Evolutionary conservation across 352 stramenopile species (phyloP).

Genomic region (Thalassiosira livingstoniorum): DNA sequence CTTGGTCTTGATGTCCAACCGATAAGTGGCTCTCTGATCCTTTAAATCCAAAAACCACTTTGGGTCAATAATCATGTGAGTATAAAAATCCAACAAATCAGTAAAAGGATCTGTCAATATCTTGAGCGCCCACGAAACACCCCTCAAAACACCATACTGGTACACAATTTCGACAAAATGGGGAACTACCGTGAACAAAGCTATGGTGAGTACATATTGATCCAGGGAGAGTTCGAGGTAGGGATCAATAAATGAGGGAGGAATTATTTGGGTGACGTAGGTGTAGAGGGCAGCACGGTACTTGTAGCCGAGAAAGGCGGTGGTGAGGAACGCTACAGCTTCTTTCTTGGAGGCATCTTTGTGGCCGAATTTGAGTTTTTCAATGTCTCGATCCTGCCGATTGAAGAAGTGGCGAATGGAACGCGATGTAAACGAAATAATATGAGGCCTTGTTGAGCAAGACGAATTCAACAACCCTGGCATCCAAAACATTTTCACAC

Average conservation of each 20-base stretch:
- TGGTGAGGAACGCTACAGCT: slow-evolving; percentile 50
- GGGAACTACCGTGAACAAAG: slow-evolving; percentile 59
- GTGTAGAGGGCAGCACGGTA: slow-evolving; percentile 41
- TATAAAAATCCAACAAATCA: slow-evolving; percentile 68
- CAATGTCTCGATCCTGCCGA: slow-evolving; percentile 60
- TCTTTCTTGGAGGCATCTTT: slow-evolving; percentile 67
- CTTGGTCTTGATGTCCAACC: slow-evolving; percentile 62
- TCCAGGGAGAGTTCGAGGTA: slow-evolving; percentile 51
- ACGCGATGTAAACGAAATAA: neutral
- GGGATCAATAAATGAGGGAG: slow-evolving; percentile 50
- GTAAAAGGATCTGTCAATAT: slow-evolving; percentile 72
- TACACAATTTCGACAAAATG: slow-evolving; percentile 66
- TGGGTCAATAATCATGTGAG: slow-evolving; percentile 59
- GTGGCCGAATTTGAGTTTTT: slow-evolving; percentile 74
- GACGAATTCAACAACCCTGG: too few species aligned
- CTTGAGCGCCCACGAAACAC: slow-evolving; percentile 63
- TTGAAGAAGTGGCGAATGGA: neutral
- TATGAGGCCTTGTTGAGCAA: neutral
- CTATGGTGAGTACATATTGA: slow-evolving; percentile 61
- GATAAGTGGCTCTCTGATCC: slow-evolving; percentile 59
- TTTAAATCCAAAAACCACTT: slow-evolving; percentile 67
- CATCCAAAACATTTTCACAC: too few species aligned
- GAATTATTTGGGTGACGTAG: slow-evolving; percentile 35
- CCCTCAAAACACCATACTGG: slow-evolving; percentile 58
- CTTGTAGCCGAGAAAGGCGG: slow-evolving; percentile 40